Base-by-base conservation (phyloP, 352 stramenopile species). In the Blastocystis sp. region DNA sequence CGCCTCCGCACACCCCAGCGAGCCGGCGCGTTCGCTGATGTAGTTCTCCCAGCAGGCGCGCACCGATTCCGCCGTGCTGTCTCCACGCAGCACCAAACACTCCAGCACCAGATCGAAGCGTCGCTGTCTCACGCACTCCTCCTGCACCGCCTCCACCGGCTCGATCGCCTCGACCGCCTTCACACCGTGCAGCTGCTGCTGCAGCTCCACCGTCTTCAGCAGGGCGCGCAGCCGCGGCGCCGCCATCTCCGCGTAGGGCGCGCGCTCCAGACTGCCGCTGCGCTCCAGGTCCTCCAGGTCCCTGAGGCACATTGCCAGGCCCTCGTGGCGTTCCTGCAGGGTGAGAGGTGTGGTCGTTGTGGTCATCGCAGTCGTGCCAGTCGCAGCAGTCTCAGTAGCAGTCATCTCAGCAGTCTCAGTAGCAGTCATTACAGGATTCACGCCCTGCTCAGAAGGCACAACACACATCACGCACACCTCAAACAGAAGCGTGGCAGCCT, bases 241-340 rank as follows among this genome's bases (percentile, higher is more conserved):
- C 34, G 24, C 19, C 57, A 84, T 57, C 19, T 84, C 45, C 14
- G n/a, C 1, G n/a, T 84, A 84, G 2, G 74, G 57, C 65, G 45
- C 65, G 11, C 52, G 60, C 42, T 66, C 61, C 21, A 52, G 1
- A 28, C 38, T 38, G 38, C 28, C 66, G 28, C 24, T 17, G 9
- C 40, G 21, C 34, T 84, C 74, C 10, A 43, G 11, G 34, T 70
- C 24, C 21, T 52, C 34, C 7, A 84, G 45, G 34, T 69, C 54
- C 52, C 9, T 19, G 4, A 68, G 9, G 61, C 57, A 68, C n/a
- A 40, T 28, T 1, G 17, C 3, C 21, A 68, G 28, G 7, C n/a
- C 61, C 3, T 84, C 40, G 21, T 52, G 17, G 48, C 74, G 74
- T 28, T 84, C 21, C 11, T 84, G 9, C 28, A 84, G 61, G 17